A percentile compares a stretch with the other conserved stretches of the same genome.
Conservation (phyloP, 1,284 basidiomycete genomes). For the Sanghuangporus weigelae region DNA sequence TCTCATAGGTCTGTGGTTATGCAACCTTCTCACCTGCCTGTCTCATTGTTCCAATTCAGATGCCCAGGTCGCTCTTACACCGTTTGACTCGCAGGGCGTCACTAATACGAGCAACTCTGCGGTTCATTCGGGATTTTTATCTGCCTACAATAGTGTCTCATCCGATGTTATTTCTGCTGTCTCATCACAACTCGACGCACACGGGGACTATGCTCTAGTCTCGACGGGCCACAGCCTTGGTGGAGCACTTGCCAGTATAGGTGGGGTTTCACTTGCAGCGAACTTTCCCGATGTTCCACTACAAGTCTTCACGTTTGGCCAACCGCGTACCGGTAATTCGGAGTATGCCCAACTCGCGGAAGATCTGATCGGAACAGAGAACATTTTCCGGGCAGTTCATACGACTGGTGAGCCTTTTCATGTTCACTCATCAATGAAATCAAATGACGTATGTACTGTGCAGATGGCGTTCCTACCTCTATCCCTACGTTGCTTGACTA, state of each 20-base stretch:
- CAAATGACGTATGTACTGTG: not conserved
- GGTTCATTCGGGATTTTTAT: constrained; percentile 8
- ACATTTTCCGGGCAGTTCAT: constrained; percentile 27
- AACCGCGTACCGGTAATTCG: constrained; percentile 43
- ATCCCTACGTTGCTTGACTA: constrained; percentile 1
- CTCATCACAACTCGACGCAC: constrained; percentile 20
- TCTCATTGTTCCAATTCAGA: not conserved
- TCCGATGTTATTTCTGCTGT: constrained; percentile 25
- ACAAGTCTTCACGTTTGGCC: constrained; percentile 42
- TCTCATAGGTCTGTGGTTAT: constrained; percentile 10
- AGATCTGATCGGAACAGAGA: constrained; percentile 28
- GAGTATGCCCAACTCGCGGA: constrained; percentile 40
- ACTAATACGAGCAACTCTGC: not conserved
- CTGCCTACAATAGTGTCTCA: constrained; percentile 33
- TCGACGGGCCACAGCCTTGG: constrained; percentile 47
- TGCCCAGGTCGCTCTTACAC: not conserved
- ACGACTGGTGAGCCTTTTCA: not conserved
- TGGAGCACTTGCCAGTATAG: constrained; percentile 40
- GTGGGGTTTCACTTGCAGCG: constrained; percentile 35
- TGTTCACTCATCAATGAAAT: not conserved
- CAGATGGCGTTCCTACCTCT: constrained; percentile 15
- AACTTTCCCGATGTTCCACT: constrained; percentile 35
- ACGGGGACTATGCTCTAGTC: constrained; percentile 35
- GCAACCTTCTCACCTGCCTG: not conserved
- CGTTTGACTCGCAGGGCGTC: constrained; percentile 12